Evolutionary conservation across 1,284 basidiomycete species (phyloP).

Genomic region (Leccinum solheimii): DNA sequence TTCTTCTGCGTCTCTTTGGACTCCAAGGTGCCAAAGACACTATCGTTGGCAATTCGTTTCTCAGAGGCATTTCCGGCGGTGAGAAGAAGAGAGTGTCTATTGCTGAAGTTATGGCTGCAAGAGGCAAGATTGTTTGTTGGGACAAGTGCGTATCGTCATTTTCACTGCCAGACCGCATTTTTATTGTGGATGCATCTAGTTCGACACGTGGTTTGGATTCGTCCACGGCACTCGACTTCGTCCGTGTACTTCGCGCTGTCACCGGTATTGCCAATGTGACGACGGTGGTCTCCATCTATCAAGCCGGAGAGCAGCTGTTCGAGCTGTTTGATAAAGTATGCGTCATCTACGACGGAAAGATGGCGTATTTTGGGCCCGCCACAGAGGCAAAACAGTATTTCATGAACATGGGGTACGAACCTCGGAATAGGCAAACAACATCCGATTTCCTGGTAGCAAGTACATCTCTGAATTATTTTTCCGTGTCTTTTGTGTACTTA

Average conservation of each 20-base stretch:
- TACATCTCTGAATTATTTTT: not conserved
- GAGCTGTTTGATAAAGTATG: conserved; percentile 68
- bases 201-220: conserved; percentile 73
- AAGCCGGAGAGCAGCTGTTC: conserved; percentile 56
- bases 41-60: conserved; percentile 68
- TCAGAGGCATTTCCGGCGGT: conserved; percentile 80
- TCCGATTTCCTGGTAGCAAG: conserved; percentile 58
- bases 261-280: conserved; percentile 55
- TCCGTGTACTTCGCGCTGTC: conserved; percentile 55
- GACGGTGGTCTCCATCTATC: conserved; percentile 70
- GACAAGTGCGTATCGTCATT: conserved; percentile 41
- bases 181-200: conserved; percentile 28
- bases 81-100: conserved; percentile 72
- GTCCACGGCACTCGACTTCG: conserved; percentile 68
- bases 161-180: not conserved
- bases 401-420: conserved; percentile 64
- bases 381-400: conserved; percentile 64
- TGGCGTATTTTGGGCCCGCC: conserved; percentile 69
- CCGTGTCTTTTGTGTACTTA: conserved; percentile 40
- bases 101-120: conserved; percentile 47
- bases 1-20: conserved; percentile 68
- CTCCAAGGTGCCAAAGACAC: conserved; percentile 59
- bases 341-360: conserved; percentile 66
- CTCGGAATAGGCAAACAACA: conserved; percentile 58
- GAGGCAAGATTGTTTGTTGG: conserved; percentile 49